A percentile compares a stretch with the other conserved stretches of the same genome.
phyloP scores from a whole-genome alignment of 1,139 yeast genomes.

The Pichia sp. region DNA sequence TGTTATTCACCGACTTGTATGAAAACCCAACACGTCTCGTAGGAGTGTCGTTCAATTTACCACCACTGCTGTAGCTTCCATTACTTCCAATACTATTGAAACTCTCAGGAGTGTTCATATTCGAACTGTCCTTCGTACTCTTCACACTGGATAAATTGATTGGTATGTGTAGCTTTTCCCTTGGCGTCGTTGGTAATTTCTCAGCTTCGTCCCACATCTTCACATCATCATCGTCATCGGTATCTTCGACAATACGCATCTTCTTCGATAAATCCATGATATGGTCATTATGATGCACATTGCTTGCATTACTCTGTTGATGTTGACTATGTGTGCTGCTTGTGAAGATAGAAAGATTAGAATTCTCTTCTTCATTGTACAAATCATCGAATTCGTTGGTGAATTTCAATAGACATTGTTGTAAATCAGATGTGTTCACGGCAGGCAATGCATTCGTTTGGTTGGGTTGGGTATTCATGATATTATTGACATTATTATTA shows the following conservation, averaged over 20 bases:
- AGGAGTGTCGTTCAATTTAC: conserved; percentile 19
- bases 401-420: conserved; percentile 37
- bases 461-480: neutral
- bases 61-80: conserved; percentile 4
- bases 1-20: conserved; percentile 8
- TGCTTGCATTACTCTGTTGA: conserved; percentile 5
- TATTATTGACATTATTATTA: neutral
- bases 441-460: conserved; percentile 24
- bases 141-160: conserved; percentile 8
- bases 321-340: neutral
- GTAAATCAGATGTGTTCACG: conserved; percentile 35
- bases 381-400: conserved; percentile 39
- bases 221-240: conserved; percentile 7
- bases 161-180: conserved; percentile 11
- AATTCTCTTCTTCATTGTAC: conserved; percentile 4
- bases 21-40: conserved; percentile 17
- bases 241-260: conserved; percentile 1
- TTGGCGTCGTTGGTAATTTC: conserved; percentile 35
- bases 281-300: neutral
- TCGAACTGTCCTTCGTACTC: conserved; percentile 3
- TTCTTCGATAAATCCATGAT: conserved; percentile 1
- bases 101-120: conserved; percentile 12
- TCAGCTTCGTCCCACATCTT: conserved; percentile 14
- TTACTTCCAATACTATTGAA: conserved; percentile 9
- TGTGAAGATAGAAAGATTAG: conserved; percentile 26